A percentile compares a stretch with the other conserved stretches of the same genome.
These are phyloP conservation scores for Penicillium fimorum DNA, from an alignment of 495 filamentous ascomycete genomes.

Conservation along the genomic window DNA sequence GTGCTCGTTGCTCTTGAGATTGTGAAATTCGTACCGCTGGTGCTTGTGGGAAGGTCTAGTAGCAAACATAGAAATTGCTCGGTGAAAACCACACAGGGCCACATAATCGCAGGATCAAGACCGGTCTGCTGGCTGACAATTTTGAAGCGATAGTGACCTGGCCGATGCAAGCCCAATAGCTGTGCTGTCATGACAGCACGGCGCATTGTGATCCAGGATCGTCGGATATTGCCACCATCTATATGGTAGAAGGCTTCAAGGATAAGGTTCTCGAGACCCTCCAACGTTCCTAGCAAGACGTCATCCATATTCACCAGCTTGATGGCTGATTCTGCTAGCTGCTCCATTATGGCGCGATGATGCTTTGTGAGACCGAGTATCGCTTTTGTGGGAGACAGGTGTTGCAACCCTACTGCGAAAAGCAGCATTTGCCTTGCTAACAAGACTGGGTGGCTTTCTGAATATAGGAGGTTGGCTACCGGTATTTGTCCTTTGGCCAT, in stretches of 20 bases:
- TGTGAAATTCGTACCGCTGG: conserved; percentile 1
- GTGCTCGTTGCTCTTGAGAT: neutral
- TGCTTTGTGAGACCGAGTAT: conserved; percentile 5
- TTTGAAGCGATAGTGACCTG: conserved; percentile 1
- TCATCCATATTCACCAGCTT: conserved; percentile 48
- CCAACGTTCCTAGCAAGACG: conserved; percentile 41
- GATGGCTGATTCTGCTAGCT: conserved; percentile 36
- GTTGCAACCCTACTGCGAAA: conserved; percentile 7
- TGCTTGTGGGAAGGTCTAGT: neutral
- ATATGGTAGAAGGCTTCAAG: conserved; percentile 46
- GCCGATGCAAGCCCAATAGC: conserved; percentile 2
- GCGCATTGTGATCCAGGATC: conserved; percentile 38
- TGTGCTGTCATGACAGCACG: conserved; percentile 26
- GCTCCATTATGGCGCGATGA: conserved; percentile 31
- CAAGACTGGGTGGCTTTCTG: conserved; percentile 11
- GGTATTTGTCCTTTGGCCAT: neutral
- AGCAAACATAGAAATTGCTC: conserved; percentile 1
- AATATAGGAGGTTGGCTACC: conserved; percentile 2
- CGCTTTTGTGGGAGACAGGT: neutral
- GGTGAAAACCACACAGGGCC: neutral
- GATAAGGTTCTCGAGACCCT: conserved; percentile 51
- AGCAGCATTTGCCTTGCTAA: conserved; percentile 36
- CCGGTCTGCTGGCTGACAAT: neutral
- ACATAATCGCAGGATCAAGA: conserved; percentile 1
- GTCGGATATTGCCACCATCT: conserved; percentile 46